Percentiles rank a stretch among this genome's conserved stretches.
Evolutionary conservation across 257 asterid genomes (phyloP).

Genomic region (Solanum ossicruentum): DNA sequence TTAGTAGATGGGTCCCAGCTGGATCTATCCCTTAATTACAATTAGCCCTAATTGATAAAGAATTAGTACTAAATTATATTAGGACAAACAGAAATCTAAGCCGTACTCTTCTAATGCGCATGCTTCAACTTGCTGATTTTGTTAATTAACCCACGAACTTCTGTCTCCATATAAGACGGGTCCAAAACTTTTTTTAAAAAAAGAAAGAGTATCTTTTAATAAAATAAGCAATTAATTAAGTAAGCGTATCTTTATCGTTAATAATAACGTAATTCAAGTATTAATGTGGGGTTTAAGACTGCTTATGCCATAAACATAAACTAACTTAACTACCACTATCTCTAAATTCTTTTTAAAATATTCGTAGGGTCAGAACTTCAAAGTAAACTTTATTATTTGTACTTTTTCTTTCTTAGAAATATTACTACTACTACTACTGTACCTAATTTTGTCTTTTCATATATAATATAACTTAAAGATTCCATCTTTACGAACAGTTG

Average conservation of each 20-base stretch:
- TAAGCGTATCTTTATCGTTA: neutral
- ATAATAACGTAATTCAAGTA: neutral
- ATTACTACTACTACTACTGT: neutral
- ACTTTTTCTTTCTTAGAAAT: neutral
- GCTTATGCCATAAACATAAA: neutral
- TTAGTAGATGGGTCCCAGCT: neutral
- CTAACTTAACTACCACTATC: constrained; percentile 18
- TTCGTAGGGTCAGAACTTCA: neutral
- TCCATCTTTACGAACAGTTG: neutral
- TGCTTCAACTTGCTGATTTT: neutral
- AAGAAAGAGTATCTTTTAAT: neutral
- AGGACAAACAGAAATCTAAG: neutral
- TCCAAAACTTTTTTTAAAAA: neutral
- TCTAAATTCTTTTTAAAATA: neutral
- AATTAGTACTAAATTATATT: neutral
- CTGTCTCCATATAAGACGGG: neutral
- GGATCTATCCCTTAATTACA: neutral
- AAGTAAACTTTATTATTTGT: neutral
- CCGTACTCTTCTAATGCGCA: neutral
- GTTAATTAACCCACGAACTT: neutral
- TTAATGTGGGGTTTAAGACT: neutral
- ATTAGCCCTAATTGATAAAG: neutral
- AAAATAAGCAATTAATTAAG: neutral
- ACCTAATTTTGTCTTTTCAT: neutral
- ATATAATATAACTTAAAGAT: neutral